Conservation (phyloP, 177 flowering plant genomes). For the Vitis hybrid region DNA sequence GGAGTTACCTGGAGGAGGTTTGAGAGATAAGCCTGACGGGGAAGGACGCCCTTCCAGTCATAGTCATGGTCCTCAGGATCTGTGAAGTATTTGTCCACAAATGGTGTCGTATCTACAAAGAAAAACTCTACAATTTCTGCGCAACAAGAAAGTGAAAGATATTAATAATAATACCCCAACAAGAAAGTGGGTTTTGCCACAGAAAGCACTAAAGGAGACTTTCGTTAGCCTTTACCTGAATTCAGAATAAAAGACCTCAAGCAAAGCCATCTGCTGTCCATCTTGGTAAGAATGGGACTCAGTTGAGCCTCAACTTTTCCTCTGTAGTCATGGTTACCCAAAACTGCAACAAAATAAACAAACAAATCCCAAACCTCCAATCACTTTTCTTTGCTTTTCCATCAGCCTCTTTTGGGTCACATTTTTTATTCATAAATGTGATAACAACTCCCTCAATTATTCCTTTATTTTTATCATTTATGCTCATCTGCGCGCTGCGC, state of each 20-base stretch:
- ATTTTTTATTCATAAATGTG: no score
- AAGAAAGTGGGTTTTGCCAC: no score
- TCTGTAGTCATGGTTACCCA: constrained; percentile 57
- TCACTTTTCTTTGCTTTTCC: no score
- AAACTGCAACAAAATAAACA: constrained; percentile 21
- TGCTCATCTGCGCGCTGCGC: no score
- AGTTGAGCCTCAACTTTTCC: constrained; percentile 47
- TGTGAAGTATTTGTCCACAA: constrained; percentile 59
- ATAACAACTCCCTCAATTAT: no score
- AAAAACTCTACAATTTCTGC: constrained; percentile 66
- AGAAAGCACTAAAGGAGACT: no score
- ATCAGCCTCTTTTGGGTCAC: no score
- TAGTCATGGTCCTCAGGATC: constrained; percentile 54
- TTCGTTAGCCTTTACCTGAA: constrained; percentile 23
- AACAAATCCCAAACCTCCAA: background rate
- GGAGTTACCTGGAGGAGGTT: constrained; percentile 49
- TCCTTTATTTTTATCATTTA: no score
- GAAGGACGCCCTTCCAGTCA: constrained; percentile 81
- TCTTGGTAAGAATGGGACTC: constrained; percentile 29
- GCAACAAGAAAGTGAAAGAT: background rate
- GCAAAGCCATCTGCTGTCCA: constrained; percentile 44
- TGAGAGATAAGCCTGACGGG: constrained; percentile 51
- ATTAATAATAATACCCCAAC: background rate
- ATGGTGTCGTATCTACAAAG: constrained; percentile 88
- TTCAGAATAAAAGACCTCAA: constrained; percentile 39